phyloP scores from a whole-genome alignment of 23 red algal species.

The Gracilariopsis chorda region DNA sequence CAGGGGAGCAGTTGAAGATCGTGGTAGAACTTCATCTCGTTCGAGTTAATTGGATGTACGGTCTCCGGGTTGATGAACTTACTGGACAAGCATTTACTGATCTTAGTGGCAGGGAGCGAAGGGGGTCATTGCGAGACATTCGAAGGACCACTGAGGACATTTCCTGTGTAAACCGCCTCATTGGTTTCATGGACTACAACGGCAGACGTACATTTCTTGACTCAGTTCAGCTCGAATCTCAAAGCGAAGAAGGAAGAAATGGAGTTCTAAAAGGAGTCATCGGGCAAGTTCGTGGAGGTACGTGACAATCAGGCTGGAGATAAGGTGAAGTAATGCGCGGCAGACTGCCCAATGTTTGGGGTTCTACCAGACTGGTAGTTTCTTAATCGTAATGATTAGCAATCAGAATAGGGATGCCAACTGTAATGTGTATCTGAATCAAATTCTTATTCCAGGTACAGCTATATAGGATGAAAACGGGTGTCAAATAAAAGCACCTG shows the following conservation, averaged over 20 bases:
- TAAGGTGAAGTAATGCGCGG: background rate
- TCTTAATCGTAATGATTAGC: background rate
- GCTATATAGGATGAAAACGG: background rate
- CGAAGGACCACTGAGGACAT: background rate
- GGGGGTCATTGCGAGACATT: background rate
- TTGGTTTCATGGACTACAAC: background rate
- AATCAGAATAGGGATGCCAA: background rate
- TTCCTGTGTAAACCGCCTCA: background rate
- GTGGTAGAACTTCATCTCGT: background rate
- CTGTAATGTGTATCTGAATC: background rate
- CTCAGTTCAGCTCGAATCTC: background rate
- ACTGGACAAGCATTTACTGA: background rate
- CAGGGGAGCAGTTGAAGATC: background rate
- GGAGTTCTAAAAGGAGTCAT: too few relatives aligned
- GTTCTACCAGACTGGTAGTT: background rate
- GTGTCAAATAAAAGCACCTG: background rate
- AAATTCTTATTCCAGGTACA: background rate
- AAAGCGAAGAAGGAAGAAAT: too few relatives aligned
- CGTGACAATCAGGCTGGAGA: too few relatives aligned
- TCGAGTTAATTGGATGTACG: background rate
- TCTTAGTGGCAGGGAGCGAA: background rate
- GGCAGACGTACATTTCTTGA: background rate
- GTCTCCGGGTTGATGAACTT: background rate
- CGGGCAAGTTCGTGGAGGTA: too few relatives aligned
- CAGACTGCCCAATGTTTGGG: background rate